Percentiles rank a stretch among this genome's conserved stretches.
Conservation (phyloP, 2,329 filamentous ascomycete genomes). For the Bipolaris bicolor region DNA sequence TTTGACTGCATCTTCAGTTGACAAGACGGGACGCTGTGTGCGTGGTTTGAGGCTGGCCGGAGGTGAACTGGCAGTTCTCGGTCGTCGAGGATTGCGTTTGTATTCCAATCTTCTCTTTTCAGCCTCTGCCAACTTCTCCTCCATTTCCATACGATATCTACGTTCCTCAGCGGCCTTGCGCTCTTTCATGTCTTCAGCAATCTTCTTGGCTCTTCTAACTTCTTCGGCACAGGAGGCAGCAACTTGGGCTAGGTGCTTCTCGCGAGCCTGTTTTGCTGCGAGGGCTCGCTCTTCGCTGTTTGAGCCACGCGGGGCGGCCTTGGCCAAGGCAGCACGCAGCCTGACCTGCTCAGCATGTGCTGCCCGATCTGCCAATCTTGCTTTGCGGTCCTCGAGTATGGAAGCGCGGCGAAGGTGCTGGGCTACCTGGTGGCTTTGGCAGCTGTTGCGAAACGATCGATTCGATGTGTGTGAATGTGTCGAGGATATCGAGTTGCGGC, state of each 20-base stretch:
- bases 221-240: conserved; percentile 82
- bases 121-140: conserved; percentile 79
- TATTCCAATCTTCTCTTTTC: conserved; percentile 69
- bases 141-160: conserved; percentile 74
- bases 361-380: conserved; percentile 77
- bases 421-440: conserved; percentile 77
- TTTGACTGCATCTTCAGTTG: conserved; percentile 66
- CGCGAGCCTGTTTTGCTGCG: conserved; percentile 77
- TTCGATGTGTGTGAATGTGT: conserved; percentile 73
- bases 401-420: conserved; percentile 80
- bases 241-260: conserved; percentile 82
- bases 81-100: conserved; percentile 62
- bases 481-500: conserved; percentile 80
- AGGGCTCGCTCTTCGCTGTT: conserved; percentile 77
- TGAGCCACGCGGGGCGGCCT: conserved; percentile 69
- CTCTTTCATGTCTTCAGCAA: conserved; percentile 83
- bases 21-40: conserved; percentile 50
- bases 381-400: conserved; percentile 81
- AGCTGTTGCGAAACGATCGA: conserved; percentile 60
- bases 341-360: conserved; percentile 85
- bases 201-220: conserved; percentile 79
- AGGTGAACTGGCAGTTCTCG: conserved; percentile 61
- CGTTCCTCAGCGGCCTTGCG: conserved; percentile 76
- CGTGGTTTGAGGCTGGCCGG: conserved; percentile 51
- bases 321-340: conserved; percentile 74